These are phyloP conservation scores for Dovyalis caffra DNA, from an alignment of 345 rosid genomes.

Conservation along the genomic window DNA sequence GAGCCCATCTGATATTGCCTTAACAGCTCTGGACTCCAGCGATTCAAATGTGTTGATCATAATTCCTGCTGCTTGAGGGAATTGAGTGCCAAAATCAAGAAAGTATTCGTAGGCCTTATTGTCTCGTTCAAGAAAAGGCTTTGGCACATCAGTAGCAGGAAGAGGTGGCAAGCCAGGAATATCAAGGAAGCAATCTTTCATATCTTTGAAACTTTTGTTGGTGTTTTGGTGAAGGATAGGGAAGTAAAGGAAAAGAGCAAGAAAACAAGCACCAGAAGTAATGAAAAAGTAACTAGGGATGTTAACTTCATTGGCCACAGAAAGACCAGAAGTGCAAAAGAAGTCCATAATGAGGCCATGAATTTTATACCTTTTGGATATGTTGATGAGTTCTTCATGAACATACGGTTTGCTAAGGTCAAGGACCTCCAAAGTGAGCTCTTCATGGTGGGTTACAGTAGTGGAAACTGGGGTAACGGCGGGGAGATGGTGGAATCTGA, in stretches of 20 bases:
- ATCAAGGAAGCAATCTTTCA: not conserved
- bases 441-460: not conserved
- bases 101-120: conserved; percentile 8
- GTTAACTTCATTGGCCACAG: conserved; percentile 9
- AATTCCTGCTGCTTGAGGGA: conserved; percentile 31
- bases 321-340: conserved; percentile 15
- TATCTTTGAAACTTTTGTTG: conserved; percentile 18
- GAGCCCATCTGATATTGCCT: conserved; percentile 41
- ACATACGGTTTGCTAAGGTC: conserved; percentile 18
- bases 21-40: conserved; percentile 43
- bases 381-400: conserved; percentile 15
- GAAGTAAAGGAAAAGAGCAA: conserved; percentile 6
- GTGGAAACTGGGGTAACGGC: not conserved
- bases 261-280: conserved; percentile 6
- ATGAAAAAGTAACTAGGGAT: conserved; percentile 22
- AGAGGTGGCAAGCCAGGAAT: conserved; percentile 31
- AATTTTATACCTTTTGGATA: not conserved
- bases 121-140: conserved; percentile 14
- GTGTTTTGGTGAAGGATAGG: conserved; percentile 11
- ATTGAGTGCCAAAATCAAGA: not conserved
- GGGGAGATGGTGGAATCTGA: conserved; percentile 24
- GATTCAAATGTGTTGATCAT: conserved; percentile 51
- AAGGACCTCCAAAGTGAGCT: conserved; percentile 2
- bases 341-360: conserved; percentile 26
- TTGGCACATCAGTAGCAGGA: conserved; percentile 15